phyloP scores from a whole-genome alignment of 78 protist genomes.

The Blattamonas nauphoetae region DNA sequence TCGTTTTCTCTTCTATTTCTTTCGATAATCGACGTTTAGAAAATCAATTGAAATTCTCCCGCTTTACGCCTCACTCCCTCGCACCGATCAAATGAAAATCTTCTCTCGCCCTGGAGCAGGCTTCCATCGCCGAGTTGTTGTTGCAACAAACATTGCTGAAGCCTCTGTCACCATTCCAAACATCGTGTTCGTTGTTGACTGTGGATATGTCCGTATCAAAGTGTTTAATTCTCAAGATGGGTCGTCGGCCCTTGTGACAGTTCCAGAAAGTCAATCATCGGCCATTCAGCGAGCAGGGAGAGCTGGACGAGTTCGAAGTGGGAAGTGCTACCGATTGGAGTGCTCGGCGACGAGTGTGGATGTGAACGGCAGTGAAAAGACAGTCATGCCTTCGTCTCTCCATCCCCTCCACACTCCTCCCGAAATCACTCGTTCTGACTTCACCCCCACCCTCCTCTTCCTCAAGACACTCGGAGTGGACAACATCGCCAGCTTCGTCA shows the following conservation, averaged over 20 bases:
- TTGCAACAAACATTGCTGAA: conserved; percentile 23
- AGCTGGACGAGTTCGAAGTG: conserved; percentile 32
- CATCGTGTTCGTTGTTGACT: conserved; percentile 29
- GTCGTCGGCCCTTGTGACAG: neutral
- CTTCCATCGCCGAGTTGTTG: neutral
- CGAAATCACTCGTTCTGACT: conserved; percentile 39
- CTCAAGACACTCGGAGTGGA: neutral
- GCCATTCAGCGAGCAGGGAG: conserved; percentile 45
- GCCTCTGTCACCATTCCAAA: neutral
- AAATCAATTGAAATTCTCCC: neutral
- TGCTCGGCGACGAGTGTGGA: too few relatives aligned
- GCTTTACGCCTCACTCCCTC: neutral
- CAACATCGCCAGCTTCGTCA: neutral
- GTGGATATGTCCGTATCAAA: conserved; percentile 30
- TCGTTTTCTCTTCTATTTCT: neutral
- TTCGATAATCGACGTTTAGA: neutral
- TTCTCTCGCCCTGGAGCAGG: neutral
- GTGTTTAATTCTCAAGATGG: conserved; percentile 6
- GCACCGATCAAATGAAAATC: neutral
- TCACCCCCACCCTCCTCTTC: neutral
- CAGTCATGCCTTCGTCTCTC: too few relatives aligned
- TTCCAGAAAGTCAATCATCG: conserved; percentile 13
- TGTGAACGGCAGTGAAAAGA: too few relatives aligned
- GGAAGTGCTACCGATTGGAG: conserved; percentile 25
- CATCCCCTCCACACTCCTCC: conserved; percentile 9